Percentiles rank a stretch among this genome's conserved stretches.
These are phyloP conservation scores for Boletus tylopilopsis DNA, from an alignment of 768 basidiomycete genomes.

Conservation along the genomic window DNA sequence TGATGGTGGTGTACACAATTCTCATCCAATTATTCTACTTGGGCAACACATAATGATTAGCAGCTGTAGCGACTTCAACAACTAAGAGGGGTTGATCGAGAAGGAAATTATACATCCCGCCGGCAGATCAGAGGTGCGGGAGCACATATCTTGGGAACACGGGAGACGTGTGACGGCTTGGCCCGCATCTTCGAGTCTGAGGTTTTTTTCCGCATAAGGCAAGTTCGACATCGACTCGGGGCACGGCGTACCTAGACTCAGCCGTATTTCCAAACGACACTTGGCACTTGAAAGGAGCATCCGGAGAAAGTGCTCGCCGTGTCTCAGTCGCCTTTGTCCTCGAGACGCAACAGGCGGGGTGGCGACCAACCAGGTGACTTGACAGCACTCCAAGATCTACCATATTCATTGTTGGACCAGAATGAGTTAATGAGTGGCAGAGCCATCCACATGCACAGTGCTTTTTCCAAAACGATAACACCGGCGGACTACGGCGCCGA, in stretches of 20 bases:
- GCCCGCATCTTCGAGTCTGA: too few relatives aligned
- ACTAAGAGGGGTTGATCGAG: neutral
- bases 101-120: neutral
- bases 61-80: neutral
- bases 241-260: neutral
- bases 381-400: constrained; percentile 1
- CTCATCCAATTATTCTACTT: neutral
- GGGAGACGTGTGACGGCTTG: neutral
- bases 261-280: too few relatives aligned
- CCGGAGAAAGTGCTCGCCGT: neutral
- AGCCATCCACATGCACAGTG: too few relatives aligned
- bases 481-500: constrained; percentile 2
- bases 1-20: too few relatives aligned
- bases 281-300: neutral
- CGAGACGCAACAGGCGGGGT: neutral
- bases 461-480: neutral
- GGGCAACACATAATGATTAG: neutral
- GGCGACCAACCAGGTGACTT: neutral
- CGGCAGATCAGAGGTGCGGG: neutral
- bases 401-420: constrained; percentile 8
- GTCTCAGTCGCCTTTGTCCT: constrained; percentile 7
- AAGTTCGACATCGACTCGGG: constrained; percentile 10
- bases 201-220: constrained; percentile 3
- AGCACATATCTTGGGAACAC: neutral
- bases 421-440: neutral